Evolutionary conservation across 257 asterid genomes (phyloP), one percentile per base, ranked within the genome.

Genomic region (Nicotiana tabacum): DNA sequence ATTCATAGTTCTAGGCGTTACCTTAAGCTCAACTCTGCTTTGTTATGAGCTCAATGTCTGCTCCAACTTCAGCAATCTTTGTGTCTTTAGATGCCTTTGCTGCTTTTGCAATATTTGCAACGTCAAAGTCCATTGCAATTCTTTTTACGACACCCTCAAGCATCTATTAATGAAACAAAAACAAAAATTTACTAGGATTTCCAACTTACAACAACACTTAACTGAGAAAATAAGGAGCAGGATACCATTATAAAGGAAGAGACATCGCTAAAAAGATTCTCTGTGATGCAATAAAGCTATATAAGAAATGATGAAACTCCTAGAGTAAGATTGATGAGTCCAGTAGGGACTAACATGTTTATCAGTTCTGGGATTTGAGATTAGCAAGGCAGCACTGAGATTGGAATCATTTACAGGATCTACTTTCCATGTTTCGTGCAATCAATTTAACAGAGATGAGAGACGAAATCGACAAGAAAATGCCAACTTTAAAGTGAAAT

Each of bases 91-190:
- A 93, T 77, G 94, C 89, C 85, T 91, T 96, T 18, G 99, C 97
- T 33, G 93, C 88, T 85, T 85, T 91, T 24, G 97, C 98, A 33
- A 96, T 90, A 83, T 57, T 93, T 64, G 84, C 86, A 79, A 94
- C 98, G 43, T 93, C 99, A 29, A 96, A 96, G 86, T 96, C 98
- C 90, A 96, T 74, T 29, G 99, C 99, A 53, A 91, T 87, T 78
- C 82, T 85, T 88, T 85, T 91, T 81, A 96, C 96, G 18, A 88
- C 89, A 67, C 99, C 99, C 88, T 90, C 97, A 76, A 92, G 90
- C 98, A 96, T 96, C 99, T 94, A 92, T 74, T 43, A 6, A 18
- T 27, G 53, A 21, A 74, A 53, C 48, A 37, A 77, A 37, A 80
- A 51, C n/a, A 48, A 39, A n/a, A 9, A 53, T 48, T 32, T 24